Evolutionary conservation across 176 grass and related monocot genomes (phyloP), one percentile per base, ranked within the genome.

Genomic region (Rhynchospora tenuis): DNA sequence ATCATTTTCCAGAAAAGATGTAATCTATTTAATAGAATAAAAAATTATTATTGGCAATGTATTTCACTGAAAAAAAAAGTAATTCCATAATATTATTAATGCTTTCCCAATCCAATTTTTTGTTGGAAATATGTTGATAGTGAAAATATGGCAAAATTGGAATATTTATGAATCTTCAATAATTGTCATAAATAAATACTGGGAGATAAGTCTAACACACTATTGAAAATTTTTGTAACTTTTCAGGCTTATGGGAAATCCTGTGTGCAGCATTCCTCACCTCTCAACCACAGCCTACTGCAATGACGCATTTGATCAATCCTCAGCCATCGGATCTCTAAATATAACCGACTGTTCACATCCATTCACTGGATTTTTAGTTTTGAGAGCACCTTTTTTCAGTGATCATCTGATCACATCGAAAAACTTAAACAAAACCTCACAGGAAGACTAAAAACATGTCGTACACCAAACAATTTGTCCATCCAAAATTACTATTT

Each of bases 371-470:
- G 91, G 86, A 43, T 66, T 9, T 27, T 73, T 98, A 0, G 15
- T 90, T 42, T 98, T 98, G 63, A 79, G 86, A 87, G 89, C 91
- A 58, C 87, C 91, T 82, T 93, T 57, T 14, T 93, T 98, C 5
- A 78, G 59, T 7, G 69, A 84, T 73, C 84, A 51, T 2, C 0
- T 0, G 7, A 58, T 6, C 60, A 52, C 63, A 87, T 83, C 64
- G 0, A 0, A 28, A 0, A 0, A 0, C 23, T 98, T 74, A 0
- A 78, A 10, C 0, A 0, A 0, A 79, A 6, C 54, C 55, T 98
- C 23, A 90, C 62, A 0, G 1, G 12, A 2, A 59, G 17, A 84
- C 17, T 90, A 19, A 45, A 0, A 0, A 70, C 0, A 28, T 88
- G 89, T 10, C 2, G 56, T 64, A 48, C 69, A 28, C 52, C 83